Base-by-base conservation (phyloP, 1,284 basidiomycete genomes). In the Limonomyces culmigenus region DNA sequence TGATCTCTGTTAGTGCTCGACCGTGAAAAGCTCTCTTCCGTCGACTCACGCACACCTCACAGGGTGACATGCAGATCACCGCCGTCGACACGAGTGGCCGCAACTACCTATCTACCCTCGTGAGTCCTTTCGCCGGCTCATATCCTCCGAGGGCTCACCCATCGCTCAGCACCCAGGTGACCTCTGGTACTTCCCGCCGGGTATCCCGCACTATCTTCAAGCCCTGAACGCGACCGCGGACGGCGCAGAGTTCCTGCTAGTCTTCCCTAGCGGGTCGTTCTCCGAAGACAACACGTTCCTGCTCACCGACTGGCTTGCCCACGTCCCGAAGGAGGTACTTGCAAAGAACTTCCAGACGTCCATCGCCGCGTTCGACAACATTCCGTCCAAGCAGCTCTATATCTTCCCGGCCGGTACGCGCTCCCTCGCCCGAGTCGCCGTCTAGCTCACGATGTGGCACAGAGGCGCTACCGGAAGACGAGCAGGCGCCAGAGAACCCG, bases 221-320 rank as follows among this genome's bases (percentile, higher is more conserved):
- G 77, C 73, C n/a, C 71, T 69, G 4, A 55, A 52, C 17, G 67
- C 70, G 36, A 51, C 61, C 32, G 55, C 63, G 5, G 66, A 67
- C 2, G 78, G 77, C 2, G 57, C 68, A 6, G 78, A 84, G 50
- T 83, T 81, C 50, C 53, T 83, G 23, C 56, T 85, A 45, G 74
- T 78, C 13, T 78, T 79, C 44, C 68, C 74, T 47, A 57, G 65
- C 39, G 76, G 78, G 14, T 53, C 53, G 19, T 81, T 81, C 52
- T 68, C 62, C 51, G 75, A 78, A 50, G 72, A 78, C 48, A 58
- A 57, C 3, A 80, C 77, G 0, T 79, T 84, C 58, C 54, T 70
- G 65, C 48, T 74, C 39, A 74, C 71, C 6, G 73, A 77, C 43
- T 78, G 74, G 74, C 47, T 76, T 20, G 50, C 72, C 2, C 77